Evolutionary conservation across 179 eudicot species (phyloP).

Genomic region (Beta corolliflora): DNA sequence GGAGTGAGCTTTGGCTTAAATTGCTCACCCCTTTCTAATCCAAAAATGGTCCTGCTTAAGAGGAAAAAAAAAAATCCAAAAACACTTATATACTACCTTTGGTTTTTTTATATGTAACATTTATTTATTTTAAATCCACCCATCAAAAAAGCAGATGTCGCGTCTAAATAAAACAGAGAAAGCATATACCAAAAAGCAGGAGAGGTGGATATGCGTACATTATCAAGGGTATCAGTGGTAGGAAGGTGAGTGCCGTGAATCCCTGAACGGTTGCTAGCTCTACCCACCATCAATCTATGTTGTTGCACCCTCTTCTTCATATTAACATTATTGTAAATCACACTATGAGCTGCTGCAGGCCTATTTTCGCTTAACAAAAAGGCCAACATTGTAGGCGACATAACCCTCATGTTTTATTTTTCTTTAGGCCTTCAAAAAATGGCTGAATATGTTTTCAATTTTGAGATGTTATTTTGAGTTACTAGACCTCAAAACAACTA

Average conservation of each 20-base stretch:
- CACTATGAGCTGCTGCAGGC: background rate
- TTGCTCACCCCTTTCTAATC: too few species aligned
- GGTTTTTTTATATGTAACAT: too few species aligned
- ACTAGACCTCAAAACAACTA: too few species aligned
- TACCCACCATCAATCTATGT: slow-evolving; percentile 38
- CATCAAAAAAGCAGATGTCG: too few species aligned
- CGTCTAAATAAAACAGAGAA: too few species aligned
- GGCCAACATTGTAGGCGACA: slow-evolving; percentile 22
- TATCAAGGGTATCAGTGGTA: slow-evolving; percentile 23
- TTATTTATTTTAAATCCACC: too few species aligned
- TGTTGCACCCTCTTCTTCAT: slow-evolving; percentile 15
- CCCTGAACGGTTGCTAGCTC: slow-evolving; percentile 49
- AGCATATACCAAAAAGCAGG: too few species aligned
- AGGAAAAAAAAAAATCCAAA: too few species aligned
- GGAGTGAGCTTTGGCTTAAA: too few species aligned
- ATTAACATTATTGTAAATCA: background rate
- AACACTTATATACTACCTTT: too few species aligned
- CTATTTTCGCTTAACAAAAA: slow-evolving; percentile 16
- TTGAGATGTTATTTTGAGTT: too few species aligned
- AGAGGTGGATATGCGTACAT: slow-evolving; percentile 19
- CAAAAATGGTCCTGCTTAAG: too few species aligned
- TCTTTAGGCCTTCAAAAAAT: background rate
- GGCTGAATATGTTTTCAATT: background rate
- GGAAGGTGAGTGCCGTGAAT: slow-evolving; percentile 51
- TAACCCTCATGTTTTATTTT: slow-evolving; percentile 7